These are phyloP conservation scores for Calonectria leucothoes DNA, from an alignment of 2,329 filamentous ascomycete species.

Conservation along the genomic window DNA sequence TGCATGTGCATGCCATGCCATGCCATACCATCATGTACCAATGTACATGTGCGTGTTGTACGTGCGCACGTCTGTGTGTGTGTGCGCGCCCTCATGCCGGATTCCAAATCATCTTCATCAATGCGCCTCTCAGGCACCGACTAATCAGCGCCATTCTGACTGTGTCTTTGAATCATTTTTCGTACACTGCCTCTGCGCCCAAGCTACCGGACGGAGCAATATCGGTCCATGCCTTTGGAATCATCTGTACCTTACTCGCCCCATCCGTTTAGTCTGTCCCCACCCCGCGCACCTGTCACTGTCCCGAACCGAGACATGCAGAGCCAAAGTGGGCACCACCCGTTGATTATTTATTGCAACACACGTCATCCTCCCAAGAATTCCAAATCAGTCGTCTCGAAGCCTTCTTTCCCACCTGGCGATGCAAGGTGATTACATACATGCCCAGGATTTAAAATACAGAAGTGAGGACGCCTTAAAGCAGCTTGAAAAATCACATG, in stretches of 20 bases:
- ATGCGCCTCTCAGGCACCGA: background rate
- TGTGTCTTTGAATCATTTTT: background rate
- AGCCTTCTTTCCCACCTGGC: too few relatives aligned
- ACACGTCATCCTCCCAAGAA: background rate
- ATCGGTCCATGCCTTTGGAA: background rate
- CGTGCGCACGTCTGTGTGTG: background rate
- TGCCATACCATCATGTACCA: too few relatives aligned
- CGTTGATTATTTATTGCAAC: background rate
- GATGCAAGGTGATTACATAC: too few relatives aligned
- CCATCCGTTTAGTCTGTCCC: background rate
- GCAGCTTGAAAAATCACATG: background rate
- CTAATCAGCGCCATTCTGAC: background rate
- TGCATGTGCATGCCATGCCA: background rate
- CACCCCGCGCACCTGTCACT: background rate
- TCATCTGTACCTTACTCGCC: background rate
- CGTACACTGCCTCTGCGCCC: background rate
- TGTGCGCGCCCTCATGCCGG: background rate
- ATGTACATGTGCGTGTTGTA: background rate
- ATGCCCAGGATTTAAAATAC: background rate
- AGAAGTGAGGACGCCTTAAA: background rate
- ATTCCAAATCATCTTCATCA: background rate
- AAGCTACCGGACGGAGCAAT: background rate
- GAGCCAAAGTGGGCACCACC: background rate
- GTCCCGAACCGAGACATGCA: constrained; percentile 16
- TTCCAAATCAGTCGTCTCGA: background rate